Evolutionary conservation across 345 rosid genomes (phyloP), one percentile per base, ranked within the genome.

Genomic region (Odontarrhena argentea): DNA sequence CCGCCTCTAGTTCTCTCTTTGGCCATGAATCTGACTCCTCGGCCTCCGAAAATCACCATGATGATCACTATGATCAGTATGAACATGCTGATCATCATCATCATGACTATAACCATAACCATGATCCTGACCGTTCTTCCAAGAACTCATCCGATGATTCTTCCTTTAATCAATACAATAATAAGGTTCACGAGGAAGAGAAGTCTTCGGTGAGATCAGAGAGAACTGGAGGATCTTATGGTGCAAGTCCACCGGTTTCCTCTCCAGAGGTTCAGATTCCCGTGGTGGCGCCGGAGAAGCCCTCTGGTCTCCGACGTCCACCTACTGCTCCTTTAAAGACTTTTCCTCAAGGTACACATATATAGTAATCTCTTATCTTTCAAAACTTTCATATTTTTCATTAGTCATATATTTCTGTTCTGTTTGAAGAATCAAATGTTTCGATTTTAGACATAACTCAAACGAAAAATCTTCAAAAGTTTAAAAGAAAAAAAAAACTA

Each of bases 301-400:
- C 58, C 34, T 5, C 43, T 2, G 67, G 50, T 37, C 50, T 52
- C 68, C 49, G 51, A 67, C 68, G 63, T 74, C 72, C 73, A 60
- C 73, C 63, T 45, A 67, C 44, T 28, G 52, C 30, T 67, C 73
- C 66, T 11, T 11, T 37, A 28, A 73, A 73, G 63, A 37, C 61
- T 73, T 65, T 51, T 53, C 63, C 63, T 37, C 63, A 28, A 59
- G 77, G 77, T 73, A 66, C 63, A n/a, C 44, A 43, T 37, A 9
- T 3, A 55, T 37, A 22, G 18, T 8, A 55, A 54, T 9, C 40
- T 32, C 35, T 1, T 7, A n/a, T 53, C 3, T 28, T 28, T 28
- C 32, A 28, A 2, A 28, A 28, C 5, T 28, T 28, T 28, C 32
- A 28, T 35, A 14, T 35, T 35, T 7, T 55, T 18, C 18, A 18